Percentiles rank a stretch among this genome's conserved stretches.
Conservation (phyloP, 768 basidiomycete genomes). For the Suillus placidus region DNA sequence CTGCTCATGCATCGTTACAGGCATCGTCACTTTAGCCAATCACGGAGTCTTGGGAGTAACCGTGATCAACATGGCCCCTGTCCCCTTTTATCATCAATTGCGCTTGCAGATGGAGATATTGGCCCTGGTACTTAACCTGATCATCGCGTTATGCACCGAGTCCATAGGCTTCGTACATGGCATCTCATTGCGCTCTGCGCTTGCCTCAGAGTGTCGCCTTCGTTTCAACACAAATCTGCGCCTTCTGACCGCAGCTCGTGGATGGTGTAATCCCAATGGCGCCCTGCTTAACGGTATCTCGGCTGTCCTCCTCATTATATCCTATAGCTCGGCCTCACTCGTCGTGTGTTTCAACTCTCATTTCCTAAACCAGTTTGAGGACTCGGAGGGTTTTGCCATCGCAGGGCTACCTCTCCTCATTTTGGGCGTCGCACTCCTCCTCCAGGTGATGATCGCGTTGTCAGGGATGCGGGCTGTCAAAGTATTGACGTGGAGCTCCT, state of each 20-base stretch:
- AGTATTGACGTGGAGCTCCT: conserved; percentile 37
- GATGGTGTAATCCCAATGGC: conserved; percentile 27
- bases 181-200: conserved; percentile 29
- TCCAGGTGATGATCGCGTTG: conserved; percentile 30
- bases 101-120: conserved; percentile 20
- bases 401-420: conserved; percentile 31
- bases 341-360: conserved; percentile 21
- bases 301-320: conserved; percentile 32
- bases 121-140: conserved; percentile 25
- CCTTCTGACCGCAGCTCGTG: conserved; percentile 25
- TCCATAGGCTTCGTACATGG: conserved; percentile 32
- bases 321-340: conserved; percentile 32
- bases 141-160: conserved; percentile 32
- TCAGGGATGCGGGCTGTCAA: conserved; percentile 23
- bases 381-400: too few relatives aligned
- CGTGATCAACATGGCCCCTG: too few relatives aligned
- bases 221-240: conserved; percentile 35
- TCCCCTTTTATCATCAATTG: too few relatives aligned
- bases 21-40: conserved; percentile 22
- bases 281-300: conserved; percentile 23
- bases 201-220: conserved; percentile 28
- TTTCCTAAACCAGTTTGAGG: too few relatives aligned
- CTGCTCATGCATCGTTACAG: conserved; percentile 25
- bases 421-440: conserved; percentile 26
- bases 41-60: conserved; percentile 8